A percentile compares a stretch with the other conserved stretches of the same genome.
These are phyloP conservation scores for Cyclanthera cordifolia DNA, from an alignment of 306 rosid species.

Conservation along the genomic window DNA sequence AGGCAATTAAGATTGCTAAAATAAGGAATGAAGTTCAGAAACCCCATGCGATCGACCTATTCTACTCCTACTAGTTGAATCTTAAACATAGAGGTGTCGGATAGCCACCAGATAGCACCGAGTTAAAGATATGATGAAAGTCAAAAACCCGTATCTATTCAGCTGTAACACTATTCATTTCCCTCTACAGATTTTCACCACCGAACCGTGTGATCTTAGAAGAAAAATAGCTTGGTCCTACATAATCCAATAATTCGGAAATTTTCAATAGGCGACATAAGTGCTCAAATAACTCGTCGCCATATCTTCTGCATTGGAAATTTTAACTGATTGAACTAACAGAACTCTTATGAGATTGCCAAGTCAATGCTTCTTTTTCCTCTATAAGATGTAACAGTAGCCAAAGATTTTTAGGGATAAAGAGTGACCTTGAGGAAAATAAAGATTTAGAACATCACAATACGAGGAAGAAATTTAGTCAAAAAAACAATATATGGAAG, in stretches of 20 bases:
- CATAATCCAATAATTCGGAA: not conserved
- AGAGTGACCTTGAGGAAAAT: not conserved
- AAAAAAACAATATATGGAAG: not conserved
- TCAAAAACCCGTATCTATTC: slow-evolving; percentile 3
- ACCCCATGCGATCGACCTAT: not conserved
- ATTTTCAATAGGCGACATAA: not conserved
- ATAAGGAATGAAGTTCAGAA: not conserved
- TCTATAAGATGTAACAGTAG: not conserved
- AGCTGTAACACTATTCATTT: not conserved
- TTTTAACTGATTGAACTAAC: not conserved
- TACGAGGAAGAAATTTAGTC: not conserved
- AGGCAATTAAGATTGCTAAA: not conserved
- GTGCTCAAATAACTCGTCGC: not conserved
- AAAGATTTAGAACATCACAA: not conserved
- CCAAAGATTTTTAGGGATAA: not conserved
- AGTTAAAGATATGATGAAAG: not conserved
- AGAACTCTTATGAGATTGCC: not conserved
- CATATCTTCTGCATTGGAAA: not conserved
- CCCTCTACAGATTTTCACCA: not conserved
- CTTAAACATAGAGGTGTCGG: not conserved
- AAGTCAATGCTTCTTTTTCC: not conserved
- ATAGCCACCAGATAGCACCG: not conserved
- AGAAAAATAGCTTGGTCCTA: not conserved
- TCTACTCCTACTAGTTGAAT: not conserved
- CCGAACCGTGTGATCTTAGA: not conserved